These are phyloP conservation scores for Przewalskia tangutica DNA, from an alignment of 257 asterid species.

Conservation along the genomic window DNA sequence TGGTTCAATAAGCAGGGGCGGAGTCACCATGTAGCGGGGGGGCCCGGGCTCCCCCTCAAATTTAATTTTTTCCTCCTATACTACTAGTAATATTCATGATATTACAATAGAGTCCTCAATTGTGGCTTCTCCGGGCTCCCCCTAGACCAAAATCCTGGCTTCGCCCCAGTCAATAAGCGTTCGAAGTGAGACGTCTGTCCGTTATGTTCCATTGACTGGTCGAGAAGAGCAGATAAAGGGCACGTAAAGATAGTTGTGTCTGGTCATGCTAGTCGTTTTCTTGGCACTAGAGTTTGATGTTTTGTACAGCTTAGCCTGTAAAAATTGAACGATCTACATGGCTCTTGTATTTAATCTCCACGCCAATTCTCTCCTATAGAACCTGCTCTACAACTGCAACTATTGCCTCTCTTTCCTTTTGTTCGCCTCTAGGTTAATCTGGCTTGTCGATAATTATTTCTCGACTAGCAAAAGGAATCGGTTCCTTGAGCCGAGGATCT, in stretches of 20 bases:
- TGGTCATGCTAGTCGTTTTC: background rate
- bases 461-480: background rate
- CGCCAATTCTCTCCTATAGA: too few relatives aligned
- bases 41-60: too few relatives aligned
- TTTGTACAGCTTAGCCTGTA: slow-evolving; percentile 2
- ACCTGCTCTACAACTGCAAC: too few relatives aligned
- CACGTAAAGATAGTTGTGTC: background rate
- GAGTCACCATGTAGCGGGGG: too few relatives aligned
- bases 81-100: too few relatives aligned
- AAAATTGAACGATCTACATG: background rate
- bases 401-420: too few relatives aligned
- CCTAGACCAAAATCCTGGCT: too few relatives aligned
- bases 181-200: slow-evolving; percentile 63
- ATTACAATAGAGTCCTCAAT: too few relatives aligned
- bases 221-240: slow-evolving; percentile 73
- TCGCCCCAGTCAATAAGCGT: slow-evolving; percentile 37
- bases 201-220: slow-evolving; percentile 85
- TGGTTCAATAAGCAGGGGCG: slow-evolving; percentile 46
- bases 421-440: too few relatives aligned
- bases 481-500: background rate
- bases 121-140: too few relatives aligned
- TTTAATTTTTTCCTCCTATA: too few relatives aligned
- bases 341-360: background rate
- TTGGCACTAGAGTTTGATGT: background rate
- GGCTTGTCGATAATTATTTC: too few relatives aligned